Evolutionary conservation across 352 stramenopile genomes (phyloP).

Genomic region (Saprolegnia diclina): DNA sequence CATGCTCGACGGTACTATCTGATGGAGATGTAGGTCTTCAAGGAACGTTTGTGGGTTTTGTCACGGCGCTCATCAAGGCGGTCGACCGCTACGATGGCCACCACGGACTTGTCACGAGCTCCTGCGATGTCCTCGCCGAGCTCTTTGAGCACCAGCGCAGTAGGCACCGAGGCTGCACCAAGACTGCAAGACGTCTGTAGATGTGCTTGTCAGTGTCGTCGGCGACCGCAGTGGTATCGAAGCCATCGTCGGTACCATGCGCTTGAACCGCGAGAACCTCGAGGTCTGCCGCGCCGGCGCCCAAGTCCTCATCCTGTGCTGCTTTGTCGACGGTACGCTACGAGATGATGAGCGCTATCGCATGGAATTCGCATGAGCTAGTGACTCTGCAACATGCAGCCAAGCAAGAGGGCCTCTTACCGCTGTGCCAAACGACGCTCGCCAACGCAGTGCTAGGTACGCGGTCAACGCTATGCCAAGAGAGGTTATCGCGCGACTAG

Average conservation of each 20-base stretch:
- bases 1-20: not conserved
- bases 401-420: conserved; percentile 20
- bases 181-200: not conserved
- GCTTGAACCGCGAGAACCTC: conserved; percentile 14
- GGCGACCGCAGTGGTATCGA: conserved; percentile 19
- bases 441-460: not conserved
- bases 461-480: not conserved
- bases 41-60: not conserved
- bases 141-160: not conserved
- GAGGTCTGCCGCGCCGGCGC: not conserved
- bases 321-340: conserved; percentile 14
- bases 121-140: not conserved
- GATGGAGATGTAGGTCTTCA: not conserved
- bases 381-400: conserved; percentile 19
- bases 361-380: not conserved
- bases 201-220: conserved; percentile 10
- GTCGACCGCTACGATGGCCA: conserved; percentile 3
- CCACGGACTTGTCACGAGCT: conserved; percentile 1
- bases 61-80: conserved; percentile 9
- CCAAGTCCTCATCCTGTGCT: conserved; percentile 22
- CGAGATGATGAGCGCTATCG: not conserved
- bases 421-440: not conserved
- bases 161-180: not conserved
- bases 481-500: not conserved
- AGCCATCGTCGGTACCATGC: conserved; percentile 15